A percentile compares a stretch with the other conserved stretches of the same genome.
phyloP scores from a whole-genome alignment of 2,329 filamentous ascomycete genomes.

The Macroventuria anomochaeta region DNA sequence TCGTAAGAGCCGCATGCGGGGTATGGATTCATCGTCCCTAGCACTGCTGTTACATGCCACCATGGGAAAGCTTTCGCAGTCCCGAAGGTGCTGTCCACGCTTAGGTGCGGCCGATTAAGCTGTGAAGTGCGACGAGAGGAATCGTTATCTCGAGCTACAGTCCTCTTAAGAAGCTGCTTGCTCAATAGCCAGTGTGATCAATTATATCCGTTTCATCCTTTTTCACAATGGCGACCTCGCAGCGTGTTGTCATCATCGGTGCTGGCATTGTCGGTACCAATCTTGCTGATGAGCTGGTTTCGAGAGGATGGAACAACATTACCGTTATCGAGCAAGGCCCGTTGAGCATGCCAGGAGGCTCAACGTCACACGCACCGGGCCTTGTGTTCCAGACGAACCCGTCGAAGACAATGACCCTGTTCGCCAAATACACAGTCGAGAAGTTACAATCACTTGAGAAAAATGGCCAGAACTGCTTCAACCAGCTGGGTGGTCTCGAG shows the following conservation, averaged over 20 bases:
- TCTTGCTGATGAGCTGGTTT: constrained; percentile 68
- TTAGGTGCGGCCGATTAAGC: constrained; percentile 30
- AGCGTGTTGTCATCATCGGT: constrained; percentile 57
- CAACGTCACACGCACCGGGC: constrained; percentile 69
- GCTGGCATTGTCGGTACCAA: constrained; percentile 70
- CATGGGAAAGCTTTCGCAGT: constrained; percentile 33
- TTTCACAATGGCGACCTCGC: constrained; percentile 34
- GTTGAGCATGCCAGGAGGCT: constrained; percentile 67
- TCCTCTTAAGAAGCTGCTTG: constrained; percentile 7
- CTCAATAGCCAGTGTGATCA: not conserved
- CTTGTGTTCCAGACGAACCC: constrained; percentile 69
- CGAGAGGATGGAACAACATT: constrained; percentile 67
- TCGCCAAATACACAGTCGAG: constrained; percentile 67
- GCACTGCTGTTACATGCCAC: constrained; percentile 21
- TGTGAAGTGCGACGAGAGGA: constrained; percentile 23
- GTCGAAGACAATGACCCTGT: constrained; percentile 63
- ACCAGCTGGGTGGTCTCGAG: constrained; percentile 68
- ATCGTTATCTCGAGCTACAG: constrained; percentile 31
- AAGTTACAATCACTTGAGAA: constrained; percentile 62
- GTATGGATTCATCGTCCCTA: constrained; percentile 17
- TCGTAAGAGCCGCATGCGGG: constrained; percentile 36
- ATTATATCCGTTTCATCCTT: not conserved
- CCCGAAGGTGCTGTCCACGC: constrained; percentile 28
- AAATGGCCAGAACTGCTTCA: constrained; percentile 60
- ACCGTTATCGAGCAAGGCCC: constrained; percentile 71